These are phyloP conservation scores for Camptophora hylomeconis DNA, from an alignment of 2,329 filamentous ascomycete genomes.

Conservation along the genomic window DNA sequence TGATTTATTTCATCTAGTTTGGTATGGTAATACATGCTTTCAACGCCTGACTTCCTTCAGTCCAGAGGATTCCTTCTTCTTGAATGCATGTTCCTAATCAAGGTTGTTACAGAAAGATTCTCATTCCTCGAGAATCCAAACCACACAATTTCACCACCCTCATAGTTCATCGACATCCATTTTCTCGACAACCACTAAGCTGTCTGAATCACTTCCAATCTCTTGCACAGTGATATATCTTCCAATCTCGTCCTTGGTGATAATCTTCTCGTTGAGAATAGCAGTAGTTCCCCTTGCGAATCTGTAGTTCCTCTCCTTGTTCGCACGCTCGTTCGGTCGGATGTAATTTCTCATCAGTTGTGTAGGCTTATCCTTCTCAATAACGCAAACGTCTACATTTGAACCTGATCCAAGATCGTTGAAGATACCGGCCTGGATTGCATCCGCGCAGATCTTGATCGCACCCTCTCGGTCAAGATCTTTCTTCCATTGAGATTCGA, in stretches of 20 bases:
- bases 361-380: conserved; percentile 89
- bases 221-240: conserved; percentile 91
- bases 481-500: conserved; percentile 89
- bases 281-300: conserved; percentile 90
- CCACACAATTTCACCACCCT: too few species aligned
- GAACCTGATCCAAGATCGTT: conserved; percentile 95
- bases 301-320: conserved; percentile 87
- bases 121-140: too few species aligned
- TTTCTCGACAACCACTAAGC: conserved; percentile 42
- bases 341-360: conserved; percentile 78
- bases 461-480: conserved; percentile 65
- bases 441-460: conserved; percentile 69
- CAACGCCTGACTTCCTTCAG: too few species aligned
- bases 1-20: too few species aligned
- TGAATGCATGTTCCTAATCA: too few species aligned
- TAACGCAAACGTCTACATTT: conserved; percentile 94
- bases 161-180: conserved; percentile 56
- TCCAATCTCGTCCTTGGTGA: conserved; percentile 83
- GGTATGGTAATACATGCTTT: too few species aligned
- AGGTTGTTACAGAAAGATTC: too few species aligned
- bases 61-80: too few species aligned
- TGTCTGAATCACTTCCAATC: conserved; percentile 50
- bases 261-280: conserved; percentile 89
- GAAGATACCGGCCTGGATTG: conserved; percentile 93
- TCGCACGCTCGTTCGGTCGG: conserved; percentile 77